These are phyloP conservation scores for Taiozyma sp. DNA, from an alignment of 1,139 yeast genomes.

Conservation along the genomic window DNA sequence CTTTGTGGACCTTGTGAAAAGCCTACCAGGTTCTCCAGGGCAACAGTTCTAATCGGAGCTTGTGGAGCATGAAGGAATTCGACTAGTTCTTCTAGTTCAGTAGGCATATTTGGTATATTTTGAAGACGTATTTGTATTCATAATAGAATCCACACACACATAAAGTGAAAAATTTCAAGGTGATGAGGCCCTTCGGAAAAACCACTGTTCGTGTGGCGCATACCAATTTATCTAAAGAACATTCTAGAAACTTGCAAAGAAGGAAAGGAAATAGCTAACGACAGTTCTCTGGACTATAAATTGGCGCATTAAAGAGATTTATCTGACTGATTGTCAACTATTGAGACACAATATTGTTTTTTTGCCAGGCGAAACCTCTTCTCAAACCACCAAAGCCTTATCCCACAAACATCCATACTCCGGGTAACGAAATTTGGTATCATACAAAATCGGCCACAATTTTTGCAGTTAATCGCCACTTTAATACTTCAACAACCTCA, in stretches of 20 bases:
- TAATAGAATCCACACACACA: not conserved
- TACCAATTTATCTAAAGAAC: constrained; percentile 1
- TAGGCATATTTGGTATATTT: constrained; percentile 6
- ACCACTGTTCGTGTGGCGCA: not conserved
- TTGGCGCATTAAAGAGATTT: too few relatives aligned
- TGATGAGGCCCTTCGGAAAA: not conserved
- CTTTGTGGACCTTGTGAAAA: constrained; percentile 68
- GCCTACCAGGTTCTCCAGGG: constrained; percentile 79
- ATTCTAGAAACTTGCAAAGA: constrained; percentile 2
- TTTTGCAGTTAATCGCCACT: not conserved
- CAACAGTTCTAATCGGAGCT: constrained; percentile 78
- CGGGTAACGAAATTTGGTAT: not conserved
- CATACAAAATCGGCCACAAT: not conserved
- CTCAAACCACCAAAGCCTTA: too few relatives aligned
- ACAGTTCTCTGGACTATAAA: too few relatives aligned
- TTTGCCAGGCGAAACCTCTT: too few relatives aligned
- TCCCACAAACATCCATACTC: too few relatives aligned
- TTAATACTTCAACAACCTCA: not conserved
- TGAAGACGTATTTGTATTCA: not conserved
- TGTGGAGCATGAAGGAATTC: constrained; percentile 80
- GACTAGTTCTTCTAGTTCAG: constrained; percentile 46
- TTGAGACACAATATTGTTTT: too few relatives aligned
- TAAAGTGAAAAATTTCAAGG: not conserved
- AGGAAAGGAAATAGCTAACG: too few relatives aligned
- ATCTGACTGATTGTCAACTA: too few relatives aligned